phyloP scores from a whole-genome alignment of 768 basidiomycete genomes.

The Ephemerocybe angulata region DNA sequence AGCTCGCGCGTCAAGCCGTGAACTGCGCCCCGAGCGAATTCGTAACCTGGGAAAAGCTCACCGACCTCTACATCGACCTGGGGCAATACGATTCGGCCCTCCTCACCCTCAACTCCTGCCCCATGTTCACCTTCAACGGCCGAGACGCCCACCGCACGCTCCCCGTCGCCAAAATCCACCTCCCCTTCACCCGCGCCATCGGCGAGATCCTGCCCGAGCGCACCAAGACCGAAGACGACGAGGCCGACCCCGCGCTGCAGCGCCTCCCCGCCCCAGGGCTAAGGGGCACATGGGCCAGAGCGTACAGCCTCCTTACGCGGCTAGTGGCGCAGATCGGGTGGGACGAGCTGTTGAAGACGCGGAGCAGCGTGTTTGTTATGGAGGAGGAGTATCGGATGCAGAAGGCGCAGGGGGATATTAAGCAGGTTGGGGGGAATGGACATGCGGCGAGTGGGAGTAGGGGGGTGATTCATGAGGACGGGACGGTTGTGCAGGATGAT shows the following conservation, averaged over 20 bases:
- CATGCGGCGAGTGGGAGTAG: constrained; percentile 22
- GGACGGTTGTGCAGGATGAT: constrained; percentile 63
- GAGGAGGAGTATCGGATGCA: constrained; percentile 99
- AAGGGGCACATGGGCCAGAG: constrained; percentile 93
- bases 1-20: constrained; percentile 90
- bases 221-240: constrained; percentile 78
- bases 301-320: constrained; percentile 85
- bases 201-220: constrained; percentile 88
- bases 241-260: constrained; percentile 90
- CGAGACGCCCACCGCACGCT: constrained; percentile 88
- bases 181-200: constrained; percentile 83
- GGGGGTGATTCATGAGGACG: constrained; percentile 62
- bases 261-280: constrained; percentile 94
- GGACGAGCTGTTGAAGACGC: constrained; percentile 95
- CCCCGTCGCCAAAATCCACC: constrained; percentile 72
- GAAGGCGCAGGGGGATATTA: constrained; percentile 76
- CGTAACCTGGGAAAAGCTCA: constrained; percentile 97
- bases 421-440: too few relatives aligned
- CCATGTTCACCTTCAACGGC: constrained; percentile 99
- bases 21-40: constrained; percentile 99
- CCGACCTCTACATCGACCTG: constrained; percentile 89
- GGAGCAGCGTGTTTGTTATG: constrained; percentile 97
- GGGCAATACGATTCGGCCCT: constrained; percentile 86
- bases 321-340: constrained; percentile 95
- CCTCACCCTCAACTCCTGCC: constrained; percentile 95